Conservation (phyloP, 441 rosid species). For the Omphalea diandra region DNA sequence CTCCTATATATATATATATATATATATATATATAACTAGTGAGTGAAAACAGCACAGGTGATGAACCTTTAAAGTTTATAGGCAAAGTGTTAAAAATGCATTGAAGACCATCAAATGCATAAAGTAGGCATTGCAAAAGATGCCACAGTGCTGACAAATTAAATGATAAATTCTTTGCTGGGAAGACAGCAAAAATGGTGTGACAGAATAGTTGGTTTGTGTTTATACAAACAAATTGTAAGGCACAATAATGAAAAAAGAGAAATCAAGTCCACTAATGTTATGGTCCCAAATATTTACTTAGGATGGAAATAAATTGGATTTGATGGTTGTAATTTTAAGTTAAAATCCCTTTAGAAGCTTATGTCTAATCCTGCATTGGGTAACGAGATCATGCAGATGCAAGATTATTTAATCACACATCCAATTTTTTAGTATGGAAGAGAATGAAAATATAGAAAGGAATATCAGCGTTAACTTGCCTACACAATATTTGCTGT, state of each 20-base stretch:
- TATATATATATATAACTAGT: too few relatives aligned
- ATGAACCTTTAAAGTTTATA: conserved; percentile 14
- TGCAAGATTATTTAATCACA: background rate
- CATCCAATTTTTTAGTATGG: background rate
- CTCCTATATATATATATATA: too few relatives aligned
- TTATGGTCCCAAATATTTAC: background rate
- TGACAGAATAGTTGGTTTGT: background rate
- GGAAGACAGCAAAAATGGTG: background rate
- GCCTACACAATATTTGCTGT: background rate
- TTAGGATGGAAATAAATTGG: background rate
- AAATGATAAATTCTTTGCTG: background rate
- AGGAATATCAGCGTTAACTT: background rate
- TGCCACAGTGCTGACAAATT: background rate
- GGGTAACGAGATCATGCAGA: background rate
- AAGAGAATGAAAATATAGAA: background rate
- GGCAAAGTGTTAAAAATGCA: background rate
- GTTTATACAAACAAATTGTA: background rate
- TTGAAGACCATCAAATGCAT: background rate
- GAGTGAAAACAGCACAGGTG: conserved; percentile 12
- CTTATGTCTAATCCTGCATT: background rate
- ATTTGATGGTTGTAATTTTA: background rate
- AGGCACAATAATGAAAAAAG: background rate
- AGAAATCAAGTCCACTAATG: background rate
- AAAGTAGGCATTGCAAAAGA: background rate
- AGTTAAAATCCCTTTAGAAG: background rate